A percentile compares a stretch with the other conserved stretches of the same genome.
Conservation (phyloP, 108 stramenopile genomes). For the Pseudonitzschia multiseries region DNA sequence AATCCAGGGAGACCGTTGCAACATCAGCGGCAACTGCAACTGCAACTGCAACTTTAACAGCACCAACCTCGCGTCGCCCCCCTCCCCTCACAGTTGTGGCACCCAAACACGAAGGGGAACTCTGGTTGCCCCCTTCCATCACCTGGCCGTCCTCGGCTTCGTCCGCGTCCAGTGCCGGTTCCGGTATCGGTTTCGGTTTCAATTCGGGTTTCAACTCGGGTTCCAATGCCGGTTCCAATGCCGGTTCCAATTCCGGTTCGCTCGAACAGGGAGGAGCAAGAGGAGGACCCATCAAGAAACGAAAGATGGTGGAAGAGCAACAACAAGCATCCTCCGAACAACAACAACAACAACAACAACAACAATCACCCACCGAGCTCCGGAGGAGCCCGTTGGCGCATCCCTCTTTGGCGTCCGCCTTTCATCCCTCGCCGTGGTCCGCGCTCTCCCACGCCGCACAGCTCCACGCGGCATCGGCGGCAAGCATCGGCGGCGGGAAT, state of each 20-base stretch:
- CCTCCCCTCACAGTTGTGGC: background rate
- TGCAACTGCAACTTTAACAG: background rate
- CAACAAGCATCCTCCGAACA: background rate
- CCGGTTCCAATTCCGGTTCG: no score
- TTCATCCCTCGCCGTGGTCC: no score
- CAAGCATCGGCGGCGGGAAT: no score
- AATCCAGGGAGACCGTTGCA: no score
- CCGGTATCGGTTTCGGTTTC: no score
- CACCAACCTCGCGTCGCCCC: background rate
- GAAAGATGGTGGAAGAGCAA: background rate
- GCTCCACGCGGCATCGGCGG: no score
- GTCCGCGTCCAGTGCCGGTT: background rate
- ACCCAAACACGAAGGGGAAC: no score
- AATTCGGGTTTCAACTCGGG: no score
- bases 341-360: background rate
- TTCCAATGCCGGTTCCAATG: background rate
- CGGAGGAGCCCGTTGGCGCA: background rate
- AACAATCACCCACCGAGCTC: background rate
- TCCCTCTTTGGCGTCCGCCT: no score
- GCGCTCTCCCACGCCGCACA: no score
- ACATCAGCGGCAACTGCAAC: background rate
- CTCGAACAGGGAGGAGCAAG: no score
- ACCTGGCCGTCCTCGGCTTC: background rate
- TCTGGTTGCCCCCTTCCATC: background rate
- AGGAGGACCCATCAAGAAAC: slow-evolving; percentile 4